These are phyloP conservation scores for Darksidea phi DNA, from an alignment of 495 filamentous ascomycete species.

Conservation along the genomic window DNA sequence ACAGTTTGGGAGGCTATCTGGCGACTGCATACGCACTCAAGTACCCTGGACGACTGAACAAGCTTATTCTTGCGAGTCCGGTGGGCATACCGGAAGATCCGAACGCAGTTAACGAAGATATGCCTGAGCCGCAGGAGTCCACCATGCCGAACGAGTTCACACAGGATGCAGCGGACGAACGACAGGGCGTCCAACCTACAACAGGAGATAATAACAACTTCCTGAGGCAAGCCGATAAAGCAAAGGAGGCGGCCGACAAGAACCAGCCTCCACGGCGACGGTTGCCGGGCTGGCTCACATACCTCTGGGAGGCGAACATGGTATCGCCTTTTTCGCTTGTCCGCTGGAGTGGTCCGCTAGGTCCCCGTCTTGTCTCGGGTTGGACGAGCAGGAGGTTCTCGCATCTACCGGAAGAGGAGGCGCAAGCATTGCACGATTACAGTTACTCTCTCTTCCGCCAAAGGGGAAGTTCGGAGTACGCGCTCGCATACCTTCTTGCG, in stretches of 20 bases:
- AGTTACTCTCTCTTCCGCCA: conserved; percentile 92
- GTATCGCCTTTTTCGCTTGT: conserved; percentile 84
- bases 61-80: conserved; percentile 89
- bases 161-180: conserved; percentile 65
- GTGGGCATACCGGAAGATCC: conserved; percentile 96
- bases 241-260: conserved; percentile 39
- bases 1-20: conserved; percentile 92
- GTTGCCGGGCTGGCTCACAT: conserved; percentile 79
- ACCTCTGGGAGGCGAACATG: conserved; percentile 95
- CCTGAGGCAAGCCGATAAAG: conserved; percentile 51
- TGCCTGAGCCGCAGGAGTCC: conserved; percentile 73
- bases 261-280: conserved; percentile 56
- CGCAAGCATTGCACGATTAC: conserved; percentile 83
- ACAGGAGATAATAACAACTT: conserved; percentile 57
- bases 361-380: conserved; percentile 86
- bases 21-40: conserved; percentile 93
- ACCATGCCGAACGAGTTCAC: conserved; percentile 69
- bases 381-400: conserved; percentile 93
- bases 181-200: conserved; percentile 37
- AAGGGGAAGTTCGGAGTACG: conserved; percentile 92
- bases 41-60: conserved; percentile 90
- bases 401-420: conserved; percentile 77
- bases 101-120: conserved; percentile 75
- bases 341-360: conserved; percentile 85
- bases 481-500: conserved; percentile 84